Conservation (phyloP, 108 stramenopile species). For the Cyclotella choctawhatcheeana region DNA sequence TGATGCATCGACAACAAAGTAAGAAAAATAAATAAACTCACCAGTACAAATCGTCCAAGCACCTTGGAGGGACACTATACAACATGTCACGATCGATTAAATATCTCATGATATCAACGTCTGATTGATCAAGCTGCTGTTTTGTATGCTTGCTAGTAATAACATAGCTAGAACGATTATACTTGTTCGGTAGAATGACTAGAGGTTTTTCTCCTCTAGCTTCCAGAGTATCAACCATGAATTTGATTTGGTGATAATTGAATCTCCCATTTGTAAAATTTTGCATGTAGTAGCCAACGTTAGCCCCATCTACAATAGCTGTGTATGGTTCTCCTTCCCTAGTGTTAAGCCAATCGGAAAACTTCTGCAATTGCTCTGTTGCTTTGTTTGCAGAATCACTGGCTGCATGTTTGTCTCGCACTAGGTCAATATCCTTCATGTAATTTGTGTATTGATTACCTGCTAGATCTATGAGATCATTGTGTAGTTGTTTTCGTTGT, state of each 20-base stretch:
- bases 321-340: constrained; percentile 82
- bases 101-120: constrained; percentile 42
- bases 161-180: constrained; percentile 47
- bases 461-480: constrained; percentile 55
- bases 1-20: background rate
- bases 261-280: constrained; percentile 80
- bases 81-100: constrained; percentile 52
- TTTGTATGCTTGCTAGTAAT: constrained; percentile 29
- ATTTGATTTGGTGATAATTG: constrained; percentile 58
- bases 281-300: constrained; percentile 86
- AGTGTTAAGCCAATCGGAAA: constrained; percentile 71
- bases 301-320: constrained; percentile 79
- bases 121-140: constrained; percentile 29
- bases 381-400: constrained; percentile 36
- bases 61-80: constrained; percentile 63
- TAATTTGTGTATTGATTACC: constrained; percentile 52
- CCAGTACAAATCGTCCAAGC: constrained; percentile 86
- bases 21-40: background rate
- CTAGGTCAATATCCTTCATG: background rate
- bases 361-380: constrained; percentile 51
- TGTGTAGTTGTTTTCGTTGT: constrained; percentile 64
- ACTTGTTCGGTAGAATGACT: constrained; percentile 83
- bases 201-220: constrained; percentile 74
- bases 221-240: constrained; percentile 55
- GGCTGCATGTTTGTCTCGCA: constrained; percentile 29